Evolutionary conservation across 1,139 yeast genomes (phyloP), one percentile per base, ranked within the genome.

Genomic region (Hemisphaericaspora xylanilytica): DNA sequence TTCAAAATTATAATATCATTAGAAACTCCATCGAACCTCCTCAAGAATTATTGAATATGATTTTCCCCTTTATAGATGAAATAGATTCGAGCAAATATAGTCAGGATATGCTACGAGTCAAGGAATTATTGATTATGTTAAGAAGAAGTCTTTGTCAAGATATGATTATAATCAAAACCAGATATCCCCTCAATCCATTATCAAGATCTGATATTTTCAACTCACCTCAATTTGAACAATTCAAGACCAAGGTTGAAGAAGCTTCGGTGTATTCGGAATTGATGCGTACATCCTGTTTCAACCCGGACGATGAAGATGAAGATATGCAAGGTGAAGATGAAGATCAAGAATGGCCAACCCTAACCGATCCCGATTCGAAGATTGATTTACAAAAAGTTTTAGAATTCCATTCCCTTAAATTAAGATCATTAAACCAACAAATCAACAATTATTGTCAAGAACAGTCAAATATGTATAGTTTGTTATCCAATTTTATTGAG

Each of bases 81-180:
- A 40, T 40, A 13, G 28, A 12, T 11, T n/a, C n/a, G n/a, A 38
- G 35, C 2, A 37, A 34, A 3, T 48, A 47, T 30, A 37, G 35
- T 16, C 34, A 36, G n/a, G 46, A 43, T 9, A 45, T 40, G 27
- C 38, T 47, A 17, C 43, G 52, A 35, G 44, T 58, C n/a, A 51
- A 47, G 28, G 46, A 44, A 9, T 52, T 60, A 12, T 48, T 65
- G 22, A 35, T 40, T 3, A 43, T 49, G 45, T 49, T 65, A 22
- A 47, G 70, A 37, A 47, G 55, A 28, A 49, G 54, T 26, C 46
- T 65, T 27, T 50, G 61, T 24, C 71, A 65, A 47, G 71, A 65
- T 42, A 64, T 65, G 70, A 63, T 59, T 3, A 39, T 60, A 2
- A 40, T 65, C 2, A 52, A 51, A 36, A 45, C 42, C 26, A 40